These are phyloP conservation scores for Nigrospora sphaerica DNA, from an alignment of 2,329 filamentous ascomycete species.

Conservation along the genomic window DNA sequence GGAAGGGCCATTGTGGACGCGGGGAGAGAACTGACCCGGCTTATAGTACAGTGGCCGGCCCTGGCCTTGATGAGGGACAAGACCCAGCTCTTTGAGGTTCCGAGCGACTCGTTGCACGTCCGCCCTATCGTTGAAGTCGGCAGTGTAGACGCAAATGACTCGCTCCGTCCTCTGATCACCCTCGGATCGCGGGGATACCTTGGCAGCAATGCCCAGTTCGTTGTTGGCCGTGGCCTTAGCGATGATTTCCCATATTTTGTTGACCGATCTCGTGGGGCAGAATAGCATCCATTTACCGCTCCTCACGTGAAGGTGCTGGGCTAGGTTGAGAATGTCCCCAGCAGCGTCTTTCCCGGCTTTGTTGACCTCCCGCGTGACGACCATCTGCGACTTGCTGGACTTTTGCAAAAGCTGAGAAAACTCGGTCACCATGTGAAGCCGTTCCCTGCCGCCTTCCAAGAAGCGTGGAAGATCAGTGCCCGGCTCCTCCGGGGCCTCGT, in stretches of 20 bases:
- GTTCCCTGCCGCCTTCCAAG: constrained; percentile 41
- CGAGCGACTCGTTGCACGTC: constrained; percentile 64
- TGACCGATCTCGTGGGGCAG: constrained; percentile 42
- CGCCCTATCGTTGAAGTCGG: constrained; percentile 60
- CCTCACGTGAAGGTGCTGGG: constrained; percentile 49
- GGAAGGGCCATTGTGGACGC: background rate
- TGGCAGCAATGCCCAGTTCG: constrained; percentile 65
- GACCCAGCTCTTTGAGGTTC: constrained; percentile 52
- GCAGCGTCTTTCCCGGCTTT: constrained; percentile 41
- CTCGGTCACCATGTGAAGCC: constrained; percentile 35
- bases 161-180: constrained; percentile 35
- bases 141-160: constrained; percentile 73
- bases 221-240: constrained; percentile 61
- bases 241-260: constrained; percentile 59
- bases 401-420: constrained; percentile 42
- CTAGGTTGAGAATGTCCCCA: constrained; percentile 52
- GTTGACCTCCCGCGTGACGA: constrained; percentile 39
- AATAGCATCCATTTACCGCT: constrained; percentile 82
- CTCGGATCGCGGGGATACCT: constrained; percentile 56
- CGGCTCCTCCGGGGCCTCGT: constrained; percentile 39
- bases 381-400: constrained; percentile 22
- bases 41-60: constrained; percentile 68
- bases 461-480: constrained; percentile 41
- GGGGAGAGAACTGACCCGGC: constrained; percentile 41
- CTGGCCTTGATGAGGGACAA: constrained; percentile 41